Evolutionary conservation across 2,329 filamentous ascomycete species (phyloP), one percentile per base, ranked within the genome.

Genomic region (Colletotrichum sp.): DNA sequence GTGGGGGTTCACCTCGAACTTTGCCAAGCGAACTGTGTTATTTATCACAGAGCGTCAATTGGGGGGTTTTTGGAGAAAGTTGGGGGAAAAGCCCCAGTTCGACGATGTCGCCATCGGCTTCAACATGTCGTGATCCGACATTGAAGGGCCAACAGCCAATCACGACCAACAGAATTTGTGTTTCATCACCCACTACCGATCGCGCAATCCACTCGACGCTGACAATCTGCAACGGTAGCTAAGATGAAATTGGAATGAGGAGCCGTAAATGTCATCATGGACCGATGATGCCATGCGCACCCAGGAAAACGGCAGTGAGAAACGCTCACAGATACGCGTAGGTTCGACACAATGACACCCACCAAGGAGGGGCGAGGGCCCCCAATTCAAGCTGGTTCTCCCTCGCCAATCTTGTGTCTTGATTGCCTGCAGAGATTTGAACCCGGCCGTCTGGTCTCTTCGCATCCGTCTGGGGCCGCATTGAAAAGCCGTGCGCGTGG

Each of bases 101-200:
- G 32, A 43, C 18, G 57, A 75, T 75, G 73, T 73, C 73, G 73
- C 73, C 70, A 75, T 75, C 63, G 70, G 36, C 26, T 68, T 68
- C 7, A 26, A 73, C 73, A 75, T 75, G 73, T 73, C 69, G 73
- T 75, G 73, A 75, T 75, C 34, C 39, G 9, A 18, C 24, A 0
- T 34, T 52, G 28, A 60, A 55, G 7, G 24, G 8, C 21, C 14
- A 4, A 6, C 10, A 9, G 21, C 73, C 73, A 75, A 75, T 75
- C 73, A 73, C 18, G 7, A 7, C 2, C 6, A 8, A 1, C 18
- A 5, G 13, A 32, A 28, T 12, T 34, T 13, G 18, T 64, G 59
- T 65, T 68, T 48, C 39, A 68, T 28, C 64, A 65, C 6, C 73
- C 63, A 67, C 64, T 21, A 9, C 6, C 16, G 3, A 8, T 59